A percentile compares a stretch with the other conserved stretches of the same genome.
These are phyloP conservation scores for Acacia melanoxylon DNA, from an alignment of 306 rosid genomes.

Conservation along the genomic window DNA sequence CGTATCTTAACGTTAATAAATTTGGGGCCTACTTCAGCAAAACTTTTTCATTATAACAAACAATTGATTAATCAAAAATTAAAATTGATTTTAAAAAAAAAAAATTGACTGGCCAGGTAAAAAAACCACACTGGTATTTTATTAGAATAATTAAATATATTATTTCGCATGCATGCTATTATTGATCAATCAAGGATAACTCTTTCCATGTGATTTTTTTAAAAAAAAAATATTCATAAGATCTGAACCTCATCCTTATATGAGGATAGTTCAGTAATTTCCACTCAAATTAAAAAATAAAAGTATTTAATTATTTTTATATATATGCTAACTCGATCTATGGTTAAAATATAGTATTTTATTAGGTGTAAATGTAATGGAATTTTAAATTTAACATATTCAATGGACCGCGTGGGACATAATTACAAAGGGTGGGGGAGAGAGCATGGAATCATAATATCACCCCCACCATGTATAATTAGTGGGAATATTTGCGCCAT, in stretches of 20 bases:
- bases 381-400: neutral
- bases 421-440: slow-evolving; percentile 12
- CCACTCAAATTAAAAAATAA: neutral
- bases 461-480: neutral
- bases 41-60: neutral
- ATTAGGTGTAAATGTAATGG: neutral
- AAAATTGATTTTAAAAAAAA: neutral
- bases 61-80: neutral
- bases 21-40: neutral
- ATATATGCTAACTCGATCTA: neutral
- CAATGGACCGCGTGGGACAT: neutral
- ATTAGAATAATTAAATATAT: neutral
- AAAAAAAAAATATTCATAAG: fast-evolving
- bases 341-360: neutral
- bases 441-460: slow-evolving; percentile 9
- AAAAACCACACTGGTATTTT: neutral
- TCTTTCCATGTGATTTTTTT: neutral
- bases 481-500: neutral
- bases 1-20: neutral
- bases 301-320: neutral
- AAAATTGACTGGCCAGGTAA: neutral
- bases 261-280: neutral
- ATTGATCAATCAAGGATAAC: neutral
- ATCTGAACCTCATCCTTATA: neutral
- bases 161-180: neutral